Evolutionary conservation across 2,329 filamentous ascomycete genomes (phyloP).

Genomic region (Nigrospora osmanthi): DNA sequence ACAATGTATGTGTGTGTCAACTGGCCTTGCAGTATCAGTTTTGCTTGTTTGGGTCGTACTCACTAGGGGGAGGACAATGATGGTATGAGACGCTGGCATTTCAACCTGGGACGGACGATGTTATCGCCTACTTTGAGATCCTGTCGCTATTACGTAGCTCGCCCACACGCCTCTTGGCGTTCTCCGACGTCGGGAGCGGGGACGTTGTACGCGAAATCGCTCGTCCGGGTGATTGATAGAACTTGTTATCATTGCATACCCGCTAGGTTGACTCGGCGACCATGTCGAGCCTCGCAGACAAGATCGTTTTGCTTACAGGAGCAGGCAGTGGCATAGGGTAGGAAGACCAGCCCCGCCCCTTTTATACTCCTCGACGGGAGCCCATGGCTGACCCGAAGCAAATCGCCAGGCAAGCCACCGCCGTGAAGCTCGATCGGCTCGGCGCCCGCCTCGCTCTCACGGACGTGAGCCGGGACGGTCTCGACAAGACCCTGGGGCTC

Average conservation of each 20-base stretch:
- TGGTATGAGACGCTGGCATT: too few species aligned
- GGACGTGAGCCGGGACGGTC: slow-evolving; percentile 16
- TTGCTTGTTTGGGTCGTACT: too few species aligned
- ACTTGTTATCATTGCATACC: too few species aligned
- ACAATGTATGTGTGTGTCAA: too few species aligned
- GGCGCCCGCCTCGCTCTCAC: slow-evolving; percentile 16
- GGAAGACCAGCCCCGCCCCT: background rate
- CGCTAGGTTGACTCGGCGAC: background rate
- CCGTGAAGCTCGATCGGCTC: slow-evolving; percentile 14
- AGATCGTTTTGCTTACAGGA: slow-evolving; percentile 4
- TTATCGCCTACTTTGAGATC: too few species aligned
- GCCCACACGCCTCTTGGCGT: background rate
- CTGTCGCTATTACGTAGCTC: too few species aligned
- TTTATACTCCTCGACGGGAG: background rate
- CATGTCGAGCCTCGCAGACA: background rate
- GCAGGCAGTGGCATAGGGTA: slow-evolving; percentile 8
- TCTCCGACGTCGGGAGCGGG: background rate
- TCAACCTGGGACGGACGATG: too few species aligned
- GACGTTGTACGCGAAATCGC: too few species aligned
- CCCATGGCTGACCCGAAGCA: background rate
- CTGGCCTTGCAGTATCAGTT: too few species aligned
- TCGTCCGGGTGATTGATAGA: too few species aligned
- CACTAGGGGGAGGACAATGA: too few species aligned
- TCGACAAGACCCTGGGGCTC: slow-evolving; percentile 2
- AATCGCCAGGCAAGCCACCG: slow-evolving; percentile 10